Base-by-base conservation (phyloP, 2,329 filamentous ascomycete genomes). In the Ophiostoma pallidulum region DNA sequence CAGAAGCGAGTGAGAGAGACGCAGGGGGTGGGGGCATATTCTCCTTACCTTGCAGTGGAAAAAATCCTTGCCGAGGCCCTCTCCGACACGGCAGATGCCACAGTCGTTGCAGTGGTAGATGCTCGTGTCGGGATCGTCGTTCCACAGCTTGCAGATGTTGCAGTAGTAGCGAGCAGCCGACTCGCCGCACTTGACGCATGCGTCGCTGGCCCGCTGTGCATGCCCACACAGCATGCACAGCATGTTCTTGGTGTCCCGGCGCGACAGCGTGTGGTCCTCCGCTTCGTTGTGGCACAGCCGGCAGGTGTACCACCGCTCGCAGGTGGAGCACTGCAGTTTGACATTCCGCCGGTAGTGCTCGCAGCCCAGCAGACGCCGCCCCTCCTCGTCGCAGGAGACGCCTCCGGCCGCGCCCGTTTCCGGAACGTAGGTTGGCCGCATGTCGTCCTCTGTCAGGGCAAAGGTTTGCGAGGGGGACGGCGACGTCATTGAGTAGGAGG, bases 91-190 rank as follows among this genome's bases (percentile, higher is more conserved):
- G 62, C 92, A 98, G 52, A 98, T 95, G 4, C 92, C 92, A 64
- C 92, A 98, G 59, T 97, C 92, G 59, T 82, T 78, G 64, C 92
- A 98, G 62, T 98, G 92, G 61, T 98, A 98, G 49, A 97, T 95
- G 54, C 83, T 84, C 64, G 94, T 96, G 55, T 80, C 82, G 47
- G 81, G 78, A 56, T 96, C 86, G 59, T 97, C 89, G 60, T 97
- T 91, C 92, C 92, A 98, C 2, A 98, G 74, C 66, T 96, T 96
- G 73, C 92, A 98, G 47, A 92, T 84, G 46, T 80, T 77, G 67
- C 92, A 98, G 62, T 94, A 98, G 64, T 97, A 97, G 59, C 84
- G 84, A 12, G 91, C 89, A 7, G 87, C 79, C 49, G 80, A 77
- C 56, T 81, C 79, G 16, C 82, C 84, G 62, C 92, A 98, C 48